Evolutionary conservation across 2,329 filamentous ascomycete genomes (phyloP), one percentile per base, ranked within the genome.

Genomic region (Apiospora aurea): DNA sequence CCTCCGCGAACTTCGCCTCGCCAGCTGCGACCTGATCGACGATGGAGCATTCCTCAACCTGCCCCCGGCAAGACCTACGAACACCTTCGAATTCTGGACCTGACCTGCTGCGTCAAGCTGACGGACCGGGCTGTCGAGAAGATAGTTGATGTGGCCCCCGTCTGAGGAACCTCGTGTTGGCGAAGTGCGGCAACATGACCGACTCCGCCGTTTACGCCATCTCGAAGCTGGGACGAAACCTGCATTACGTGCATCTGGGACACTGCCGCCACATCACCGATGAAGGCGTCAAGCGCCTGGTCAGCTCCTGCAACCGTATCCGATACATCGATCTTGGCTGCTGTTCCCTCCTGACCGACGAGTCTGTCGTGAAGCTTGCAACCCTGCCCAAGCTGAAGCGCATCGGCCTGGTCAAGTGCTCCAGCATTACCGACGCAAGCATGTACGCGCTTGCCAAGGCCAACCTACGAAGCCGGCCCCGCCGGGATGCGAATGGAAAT

Each of bases 311-410:
- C 86, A 98, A 96, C 78, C 91, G 96, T 34, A 98, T 99, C 76
- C 90, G 96, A 71, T 99, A 99, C 81, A 99, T 99, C 75, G 96
- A 99, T 80, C 85, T 99, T 61, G 96, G 96, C n/a, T 98, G 96
- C 84, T 99, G 96, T 82, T 90, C 89, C 18, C 92, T 94, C 76
- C 85, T 99, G 73, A 98, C 96, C 0, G 96, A 99, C 77, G 87
- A 88, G 14, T 98, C 95, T 29, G 93, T 99, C 21, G 92, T 89
- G 74, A 92, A 94, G 75, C 86, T 99, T 49, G 95, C 96, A 6
- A 90, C 90, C 18, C 87, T 99, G 7, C 96, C 96, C 3, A 99
- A 99, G 82, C 86, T 99, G 70, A 95, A 97, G 85, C 89, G 96
- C 49, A 97, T 99, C 73, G 96, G 96, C 0, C 84, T 99, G 70